Percentiles rank a stretch among this genome's conserved stretches.
Evolutionary conservation across 2,329 filamentous ascomycete species (phyloP).

Genomic region (Magnaporthiopsis rhizophila): DNA sequence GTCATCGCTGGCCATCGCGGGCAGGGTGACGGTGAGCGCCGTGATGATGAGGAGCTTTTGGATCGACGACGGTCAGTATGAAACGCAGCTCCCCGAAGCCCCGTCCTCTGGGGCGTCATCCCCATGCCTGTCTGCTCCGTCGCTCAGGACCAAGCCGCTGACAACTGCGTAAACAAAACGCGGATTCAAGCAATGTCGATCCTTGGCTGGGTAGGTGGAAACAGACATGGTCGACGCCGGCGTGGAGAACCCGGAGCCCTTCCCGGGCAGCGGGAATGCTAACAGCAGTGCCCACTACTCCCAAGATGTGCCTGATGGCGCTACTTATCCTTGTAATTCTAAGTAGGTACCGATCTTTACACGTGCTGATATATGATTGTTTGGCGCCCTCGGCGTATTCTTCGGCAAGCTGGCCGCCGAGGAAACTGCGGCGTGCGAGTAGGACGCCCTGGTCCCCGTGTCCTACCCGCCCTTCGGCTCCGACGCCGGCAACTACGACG

Average conservation of each 20-base stretch:
- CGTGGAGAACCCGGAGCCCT: background rate
- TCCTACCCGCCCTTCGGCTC: constrained; percentile 79
- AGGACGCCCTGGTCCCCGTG: constrained; percentile 50
- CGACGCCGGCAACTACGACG: constrained; percentile 67
- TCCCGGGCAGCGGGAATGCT: background rate
- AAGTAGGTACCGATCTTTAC: background rate
- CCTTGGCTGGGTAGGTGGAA: background rate
- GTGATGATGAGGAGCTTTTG: constrained; percentile 2
- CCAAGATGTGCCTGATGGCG: background rate
- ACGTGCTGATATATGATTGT: background rate
- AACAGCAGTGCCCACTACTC: background rate
- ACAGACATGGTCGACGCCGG: background rate
- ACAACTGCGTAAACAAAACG: background rate
- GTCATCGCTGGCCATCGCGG: constrained; percentile 2
- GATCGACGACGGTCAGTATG: constrained; percentile 3
- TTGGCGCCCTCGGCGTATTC: constrained; percentile 47
- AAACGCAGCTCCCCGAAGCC: background rate
- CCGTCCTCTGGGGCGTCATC: too few relatives aligned
- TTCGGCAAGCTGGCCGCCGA: constrained; percentile 77
- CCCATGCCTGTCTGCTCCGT: background rate
- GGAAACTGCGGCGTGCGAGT: constrained; percentile 67
- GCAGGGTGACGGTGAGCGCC: background rate
- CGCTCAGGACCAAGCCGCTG: background rate
- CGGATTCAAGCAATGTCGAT: background rate
- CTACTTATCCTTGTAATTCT: background rate